phyloP scores from a whole-genome alignment of 2,329 filamentous ascomycete species.

The Colletotrichum endophyticum region DNA sequence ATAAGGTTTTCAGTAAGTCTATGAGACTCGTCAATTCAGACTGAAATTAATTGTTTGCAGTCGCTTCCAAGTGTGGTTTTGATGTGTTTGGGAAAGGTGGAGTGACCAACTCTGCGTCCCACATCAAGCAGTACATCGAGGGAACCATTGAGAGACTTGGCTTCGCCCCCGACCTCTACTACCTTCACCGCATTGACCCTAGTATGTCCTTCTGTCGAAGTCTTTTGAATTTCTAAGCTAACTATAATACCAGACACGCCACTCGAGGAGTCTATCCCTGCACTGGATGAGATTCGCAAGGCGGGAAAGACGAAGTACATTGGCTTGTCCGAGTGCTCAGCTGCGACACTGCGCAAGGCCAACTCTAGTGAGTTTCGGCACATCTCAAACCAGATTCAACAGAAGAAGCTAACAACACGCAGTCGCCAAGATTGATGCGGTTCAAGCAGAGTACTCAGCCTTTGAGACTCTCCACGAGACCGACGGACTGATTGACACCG shows the following conservation, averaged over 20 bases:
- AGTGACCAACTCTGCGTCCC: constrained; percentile 48
- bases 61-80: constrained; percentile 54
- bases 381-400: not conserved
- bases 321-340: constrained; percentile 52
- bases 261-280: constrained; percentile 50
- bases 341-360: constrained; percentile 46
- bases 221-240: not conserved
- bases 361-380: constrained; percentile 39
- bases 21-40: too few species aligned
- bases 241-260: constrained; percentile 36
- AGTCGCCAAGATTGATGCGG: constrained; percentile 51
- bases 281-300: constrained; percentile 49
- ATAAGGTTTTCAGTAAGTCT: constrained; percentile 50
- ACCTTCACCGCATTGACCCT: constrained; percentile 48
- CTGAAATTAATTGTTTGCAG: constrained; percentile 25
- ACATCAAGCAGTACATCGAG: constrained; percentile 53
- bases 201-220: constrained; percentile 30
- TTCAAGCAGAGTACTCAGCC: constrained; percentile 50
- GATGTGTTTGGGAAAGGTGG: constrained; percentile 32
- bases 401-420: not conserved
- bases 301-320: constrained; percentile 54
- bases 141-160: constrained; percentile 53
- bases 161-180: constrained; percentile 50
- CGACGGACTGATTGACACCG: constrained; percentile 41
- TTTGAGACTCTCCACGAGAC: constrained; percentile 27